Base-by-base conservation (phyloP, 1,284 basidiomycete genomes). In the Tylopilus sp. region DNA sequence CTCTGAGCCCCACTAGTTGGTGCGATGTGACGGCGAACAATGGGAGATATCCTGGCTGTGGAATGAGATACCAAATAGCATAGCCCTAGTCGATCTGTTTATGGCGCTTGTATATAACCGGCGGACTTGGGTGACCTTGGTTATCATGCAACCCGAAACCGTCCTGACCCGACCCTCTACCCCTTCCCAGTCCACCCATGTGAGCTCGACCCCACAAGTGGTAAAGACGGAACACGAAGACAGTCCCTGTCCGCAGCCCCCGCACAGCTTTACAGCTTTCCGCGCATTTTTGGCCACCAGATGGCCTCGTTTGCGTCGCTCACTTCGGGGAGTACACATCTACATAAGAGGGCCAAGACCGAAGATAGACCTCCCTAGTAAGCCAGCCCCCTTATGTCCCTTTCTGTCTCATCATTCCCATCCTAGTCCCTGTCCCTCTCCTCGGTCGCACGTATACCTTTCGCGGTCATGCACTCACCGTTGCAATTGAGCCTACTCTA, bases 261-360 rank as follows among this genome's bases (percentile, higher is more conserved):
- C 38, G 25, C 40, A 18, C 23, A 39, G 21, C 26, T 43, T 63
- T 10, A 36, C 52, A 18, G 29, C 25, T 12, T 30, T 66, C 19
- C 45, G 46, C 16, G 29, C 29, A 6, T 43, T 48, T 8, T 19
- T 59, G 30, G 43, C 45, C n/a, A 44, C 51, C 37, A 44, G 25
- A 13, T 57, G 45, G 40, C 65, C 68, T 26, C 56, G 48, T 31
- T 28, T 66, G 31, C 48, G 59, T 41, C 31, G 25, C 30, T 36
- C 23, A 12, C 29, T 39, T 21, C 23, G 26, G 25, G 52, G 48
- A 29, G 16, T 11, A 4, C 12, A 58, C 15, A 44, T 51, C 33
- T 86, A 81, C 58, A 46, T 79, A 41, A 73, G 75, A 57, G 85
- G 86, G 7, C 85, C 85, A 0, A 65, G 76, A 42, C 82, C 82